Conservation (phyloP, 306 rosid species). For the Vicia villosa region DNA sequence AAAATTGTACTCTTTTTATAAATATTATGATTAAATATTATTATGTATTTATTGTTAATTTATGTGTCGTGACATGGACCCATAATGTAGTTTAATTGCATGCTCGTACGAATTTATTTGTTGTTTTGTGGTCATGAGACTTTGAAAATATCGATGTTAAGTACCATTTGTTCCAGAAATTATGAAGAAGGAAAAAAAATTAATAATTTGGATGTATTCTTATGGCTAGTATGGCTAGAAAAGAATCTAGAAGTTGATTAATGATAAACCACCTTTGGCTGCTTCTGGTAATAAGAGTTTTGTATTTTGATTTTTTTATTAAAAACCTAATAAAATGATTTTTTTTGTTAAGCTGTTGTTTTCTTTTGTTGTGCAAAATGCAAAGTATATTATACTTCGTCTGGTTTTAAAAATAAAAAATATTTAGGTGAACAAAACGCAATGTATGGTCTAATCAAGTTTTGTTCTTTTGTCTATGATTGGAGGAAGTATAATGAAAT, state of each 20-base stretch:
- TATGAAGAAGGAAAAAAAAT: background rate
- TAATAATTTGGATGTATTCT: background rate
- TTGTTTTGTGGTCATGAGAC: constrained; percentile 34
- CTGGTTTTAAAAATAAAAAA: too few relatives aligned
- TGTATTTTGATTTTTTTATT: too few relatives aligned
- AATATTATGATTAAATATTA: constrained; percentile 27
- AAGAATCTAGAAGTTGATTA: too few relatives aligned
- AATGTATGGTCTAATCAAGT: too few relatives aligned
- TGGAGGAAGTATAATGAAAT: too few relatives aligned
- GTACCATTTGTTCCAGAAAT: constrained; percentile 12
- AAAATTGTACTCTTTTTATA: constrained; percentile 14
- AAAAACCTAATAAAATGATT: too few relatives aligned
- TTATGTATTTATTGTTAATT: background rate
- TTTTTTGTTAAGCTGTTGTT: background rate
- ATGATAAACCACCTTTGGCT: too few relatives aligned
- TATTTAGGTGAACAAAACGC: too few relatives aligned
- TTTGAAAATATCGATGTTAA: constrained; percentile 30
- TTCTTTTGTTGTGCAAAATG: background rate
- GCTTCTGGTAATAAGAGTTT: too few relatives aligned
- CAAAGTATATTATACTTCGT: background rate
- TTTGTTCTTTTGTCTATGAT: too few relatives aligned
- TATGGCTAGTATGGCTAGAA: background rate
- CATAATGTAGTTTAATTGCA: constrained; percentile 17
- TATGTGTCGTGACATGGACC: constrained; percentile 16
- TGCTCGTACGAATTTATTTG: constrained; percentile 13